These are phyloP conservation scores for Wickerhamiella lipophila DNA, from an alignment of 805 yeast species.

Conservation along the genomic window DNA sequence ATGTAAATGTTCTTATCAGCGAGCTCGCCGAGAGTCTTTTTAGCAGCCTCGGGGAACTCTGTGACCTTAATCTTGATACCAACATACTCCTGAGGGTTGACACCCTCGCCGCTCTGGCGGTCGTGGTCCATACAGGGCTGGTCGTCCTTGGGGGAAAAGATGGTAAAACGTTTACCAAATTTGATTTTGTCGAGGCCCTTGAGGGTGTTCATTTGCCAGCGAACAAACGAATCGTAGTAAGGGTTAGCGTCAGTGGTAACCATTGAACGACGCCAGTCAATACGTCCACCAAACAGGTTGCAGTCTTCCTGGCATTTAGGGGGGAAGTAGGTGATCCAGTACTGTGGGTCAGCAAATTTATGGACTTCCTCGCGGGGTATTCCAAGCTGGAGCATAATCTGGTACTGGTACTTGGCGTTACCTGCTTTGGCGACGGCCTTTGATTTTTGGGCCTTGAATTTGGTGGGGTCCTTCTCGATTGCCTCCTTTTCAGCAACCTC, in stretches of 20 bases:
- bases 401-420: constrained; percentile 85
- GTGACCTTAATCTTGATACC: constrained; percentile 60
- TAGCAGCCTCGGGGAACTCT: constrained; percentile 37
- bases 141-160: constrained; percentile 94
- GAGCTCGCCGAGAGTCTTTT: constrained; percentile 32
- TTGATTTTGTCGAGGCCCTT: constrained; percentile 81
- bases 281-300: constrained; percentile 72
- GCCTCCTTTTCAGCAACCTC: constrained; percentile 23
- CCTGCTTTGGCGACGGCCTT: constrained; percentile 93
- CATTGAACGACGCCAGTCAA: constrained; percentile 96
- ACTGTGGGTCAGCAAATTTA: constrained; percentile 80
- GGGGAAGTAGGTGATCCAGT: constrained; percentile 90
- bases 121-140: constrained; percentile 99
- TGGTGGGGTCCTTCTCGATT: constrained; percentile 66
- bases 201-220: constrained; percentile 92
- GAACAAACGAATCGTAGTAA: constrained; percentile 84
- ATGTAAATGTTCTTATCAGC: constrained; percentile 55
- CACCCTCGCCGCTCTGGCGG: constrained; percentile 94
- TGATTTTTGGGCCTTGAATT: constrained; percentile 83
- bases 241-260: constrained; percentile 93
- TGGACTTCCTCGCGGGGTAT: constrained; percentile 69
- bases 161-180: constrained; percentile 96
- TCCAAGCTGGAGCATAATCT: constrained; percentile 91
- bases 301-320: constrained; percentile 76
- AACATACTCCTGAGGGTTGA: constrained; percentile 89